Conservation (phyloP, 208 protist species). For the Trypanosoma conorhini region DNA sequence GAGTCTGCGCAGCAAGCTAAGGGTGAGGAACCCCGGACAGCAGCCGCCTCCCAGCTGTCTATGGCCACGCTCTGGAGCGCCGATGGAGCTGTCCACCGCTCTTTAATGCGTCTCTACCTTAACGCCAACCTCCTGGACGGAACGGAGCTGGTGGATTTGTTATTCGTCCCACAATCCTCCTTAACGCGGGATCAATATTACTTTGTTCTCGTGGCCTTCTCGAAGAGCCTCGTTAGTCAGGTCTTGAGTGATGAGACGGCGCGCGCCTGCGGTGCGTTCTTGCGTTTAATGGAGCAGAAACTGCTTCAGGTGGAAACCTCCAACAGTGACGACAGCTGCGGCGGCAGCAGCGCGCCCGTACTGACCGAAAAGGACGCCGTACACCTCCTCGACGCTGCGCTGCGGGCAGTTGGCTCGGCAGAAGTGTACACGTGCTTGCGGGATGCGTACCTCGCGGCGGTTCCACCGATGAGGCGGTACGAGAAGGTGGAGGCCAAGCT, state of each 20-base stretch:
- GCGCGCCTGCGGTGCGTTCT: constrained; percentile 57
- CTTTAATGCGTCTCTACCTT: constrained; percentile 73
- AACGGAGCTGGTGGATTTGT: constrained; percentile 27
- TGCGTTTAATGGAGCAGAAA: constrained; percentile 53
- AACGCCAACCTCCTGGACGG: constrained; percentile 63
- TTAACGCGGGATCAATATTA: constrained; percentile 52
- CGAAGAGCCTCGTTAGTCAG: constrained; percentile 44
- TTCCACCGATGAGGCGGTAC: constrained; percentile 14
- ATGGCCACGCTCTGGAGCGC: constrained; percentile 44
- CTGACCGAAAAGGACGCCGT: constrained; percentile 29
- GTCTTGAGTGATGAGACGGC: constrained; percentile 57
- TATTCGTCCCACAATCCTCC: constrained; percentile 19
- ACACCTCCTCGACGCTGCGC: constrained; percentile 20
- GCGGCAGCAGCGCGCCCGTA: background rate
- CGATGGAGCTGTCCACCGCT: constrained; percentile 59
- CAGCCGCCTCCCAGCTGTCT: background rate
- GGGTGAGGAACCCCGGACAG: background rate
- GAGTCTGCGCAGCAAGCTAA: constrained; percentile 1
- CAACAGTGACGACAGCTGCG: background rate
- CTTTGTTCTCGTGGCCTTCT: constrained; percentile 49
- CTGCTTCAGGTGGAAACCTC: background rate
- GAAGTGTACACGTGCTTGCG: constrained; percentile 48
- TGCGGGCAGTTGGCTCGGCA: constrained; percentile 21
- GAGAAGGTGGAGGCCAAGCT: constrained; percentile 24
- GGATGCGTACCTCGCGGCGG: constrained; percentile 39